phyloP scores from a whole-genome alignment of 1,139 yeast genomes.

The Lodderomyces elongisporus region DNA sequence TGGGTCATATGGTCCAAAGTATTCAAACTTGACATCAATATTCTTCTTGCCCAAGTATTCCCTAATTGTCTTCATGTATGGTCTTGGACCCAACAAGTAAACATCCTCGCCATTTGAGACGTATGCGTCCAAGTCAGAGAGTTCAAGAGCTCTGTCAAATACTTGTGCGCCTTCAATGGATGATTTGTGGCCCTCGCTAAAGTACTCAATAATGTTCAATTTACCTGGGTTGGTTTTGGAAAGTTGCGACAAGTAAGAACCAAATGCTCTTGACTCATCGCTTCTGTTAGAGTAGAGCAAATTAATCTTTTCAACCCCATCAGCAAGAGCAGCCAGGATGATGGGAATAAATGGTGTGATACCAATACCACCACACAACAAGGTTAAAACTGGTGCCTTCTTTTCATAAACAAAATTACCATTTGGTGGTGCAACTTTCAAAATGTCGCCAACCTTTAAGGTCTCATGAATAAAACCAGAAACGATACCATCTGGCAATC shows the following conservation, averaged over 20 bases:
- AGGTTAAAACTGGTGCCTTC: constrained; percentile 29
- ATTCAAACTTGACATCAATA: constrained; percentile 13
- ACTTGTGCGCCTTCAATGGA: constrained; percentile 9
- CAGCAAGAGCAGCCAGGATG: constrained; percentile 31
- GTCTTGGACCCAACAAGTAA: constrained; percentile 34
- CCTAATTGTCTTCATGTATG: constrained; percentile 28
- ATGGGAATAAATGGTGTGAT: constrained; percentile 60
- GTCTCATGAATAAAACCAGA: constrained; percentile 49
- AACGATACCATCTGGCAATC: constrained; percentile 44
- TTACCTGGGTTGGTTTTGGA: constrained; percentile 14
- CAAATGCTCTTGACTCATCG: constrained; percentile 24
- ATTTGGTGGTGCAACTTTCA: constrained; percentile 55
- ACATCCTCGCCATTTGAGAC: constrained; percentile 14
- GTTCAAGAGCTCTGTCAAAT: constrained; percentile 8
- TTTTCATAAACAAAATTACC: constrained; percentile 46
- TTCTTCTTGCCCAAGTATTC: constrained; percentile 10
- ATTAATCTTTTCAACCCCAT: constrained; percentile 21
- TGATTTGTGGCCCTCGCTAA: constrained; percentile 11
- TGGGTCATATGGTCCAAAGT: constrained; percentile 12
- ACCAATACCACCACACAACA: constrained; percentile 64
- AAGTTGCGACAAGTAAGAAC: constrained; percentile 17
- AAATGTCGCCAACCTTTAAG: constrained; percentile 44
- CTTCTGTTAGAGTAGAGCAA: constrained; percentile 28
- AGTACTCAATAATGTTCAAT: constrained; percentile 20
- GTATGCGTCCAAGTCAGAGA: constrained; percentile 15